Evolutionary conservation across 1,284 basidiomycete genomes (phyloP), one percentile per base, ranked within the genome.

Genomic region (Cryptococcus neoformans): DNA sequence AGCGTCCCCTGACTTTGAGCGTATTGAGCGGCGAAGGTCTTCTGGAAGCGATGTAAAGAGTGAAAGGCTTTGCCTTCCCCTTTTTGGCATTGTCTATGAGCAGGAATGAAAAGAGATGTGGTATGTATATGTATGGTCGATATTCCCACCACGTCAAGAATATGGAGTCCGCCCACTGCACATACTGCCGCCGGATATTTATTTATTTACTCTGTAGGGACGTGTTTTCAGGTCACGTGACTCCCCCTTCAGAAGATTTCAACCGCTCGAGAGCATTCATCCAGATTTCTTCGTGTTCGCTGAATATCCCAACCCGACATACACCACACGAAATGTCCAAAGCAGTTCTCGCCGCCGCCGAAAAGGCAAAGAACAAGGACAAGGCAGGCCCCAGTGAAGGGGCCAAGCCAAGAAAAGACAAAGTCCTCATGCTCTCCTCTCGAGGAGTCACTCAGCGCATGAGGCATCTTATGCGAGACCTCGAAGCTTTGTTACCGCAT

Each of bases 401-500:
- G 6, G 44, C 55, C 42, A 78, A 77, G 65, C 65, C 76, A 51
- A 76, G 81, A 67, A 83, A 83, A 75, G 82, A 83, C 69, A 80
- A 83, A 59, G 94, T 98, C 5, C 81, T 99, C 53, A 78, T 99
- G 70, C 85, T 99, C 49, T 93, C 90, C 44, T 98, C 94, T 44
- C 83, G 96, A 56, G 96, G 96, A 54, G 85, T 99, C 56, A 98
- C 93, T 16, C 90, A 94, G 77, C 85, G 95, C 40, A 98, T 98
- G 92, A 81, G 96, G 57, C 96, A 99, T 78, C 82, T 99, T 58
- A 94, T 99, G 90, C 90, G 87, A 66, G 96, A 99, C 75, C 75
- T 99, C 53, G 91, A 95, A 75, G 84, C 84, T 1, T 80, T 99
- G 39, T 78, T 99, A 38, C 96, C 96, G 2, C 96, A 99, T 77